Base-by-base conservation (phyloP, 2,329 filamentous ascomycete species). In the Alternaria ventricosa region DNA sequence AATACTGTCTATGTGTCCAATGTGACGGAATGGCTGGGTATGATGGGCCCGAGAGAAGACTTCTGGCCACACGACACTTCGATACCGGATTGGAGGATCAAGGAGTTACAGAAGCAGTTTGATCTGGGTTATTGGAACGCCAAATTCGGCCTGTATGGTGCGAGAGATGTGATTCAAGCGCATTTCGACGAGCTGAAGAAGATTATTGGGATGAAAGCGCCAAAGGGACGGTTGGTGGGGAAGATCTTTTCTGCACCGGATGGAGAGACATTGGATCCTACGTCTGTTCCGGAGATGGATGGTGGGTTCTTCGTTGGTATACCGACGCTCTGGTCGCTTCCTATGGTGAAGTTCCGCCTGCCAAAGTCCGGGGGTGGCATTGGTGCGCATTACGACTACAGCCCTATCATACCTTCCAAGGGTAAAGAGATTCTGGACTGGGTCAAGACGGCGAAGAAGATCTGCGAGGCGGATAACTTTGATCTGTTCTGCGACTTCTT, bases 401-500 rank as follows among this genome's bases (percentile, higher is more conserved):
- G 69, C 33, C 75, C 75, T 2, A 76, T 78, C 20, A 74, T 78
- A 8, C 75, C 75, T 2, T 69, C 67, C 20, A 70, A 64, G 27
- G 83, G 82, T 1, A 81, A 79, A 58, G 72, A 75, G 11, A 73
- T 84, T 45, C 66, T 82, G 7, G 79, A 80, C 27, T 85, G 82
- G 82, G 79, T 82, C 30, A 76, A 62, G 61, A 77, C 74, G 1
- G 80, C 82, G 36, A 81, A 82, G 65, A 75, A 71, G 49, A 75
- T 83, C n/a, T 83, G 80, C 59, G 81, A 83, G 61, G 74, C 75
- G 8, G 76, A 83, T 28, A 77, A 76, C 0, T 81, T 83, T 54
- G 83, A 85, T 63, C 69, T 84, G 22, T 78, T 82, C 63, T 82
- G 81, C 63, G 83, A 84, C 60, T 84, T 84, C 71, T 84, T 84